These are phyloP conservation scores for Steccherinum ochraceum DNA, from an alignment of 768 basidiomycete species.

Conservation along the genomic window DNA sequence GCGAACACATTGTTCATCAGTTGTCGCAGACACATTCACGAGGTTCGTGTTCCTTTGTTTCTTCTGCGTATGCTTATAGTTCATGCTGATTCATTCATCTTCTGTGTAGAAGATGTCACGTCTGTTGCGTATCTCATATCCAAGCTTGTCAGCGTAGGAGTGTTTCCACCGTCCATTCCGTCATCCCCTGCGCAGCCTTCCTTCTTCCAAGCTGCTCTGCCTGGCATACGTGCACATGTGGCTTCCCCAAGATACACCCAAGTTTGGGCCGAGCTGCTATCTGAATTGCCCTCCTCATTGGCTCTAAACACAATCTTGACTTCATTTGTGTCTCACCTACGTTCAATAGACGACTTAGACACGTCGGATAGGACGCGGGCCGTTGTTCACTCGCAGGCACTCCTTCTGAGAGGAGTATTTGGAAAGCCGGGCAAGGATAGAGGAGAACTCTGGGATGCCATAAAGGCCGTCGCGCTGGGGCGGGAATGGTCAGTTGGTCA, in stretches of 20 bases:
- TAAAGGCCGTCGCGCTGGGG: conserved; percentile 41
- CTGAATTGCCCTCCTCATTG: conserved; percentile 41
- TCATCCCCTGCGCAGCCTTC: conserved; percentile 57
- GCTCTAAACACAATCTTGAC: conserved; percentile 51
- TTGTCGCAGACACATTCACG: conserved; percentile 29
- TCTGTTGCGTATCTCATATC: conserved; percentile 49
- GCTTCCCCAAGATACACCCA: conserved; percentile 33
- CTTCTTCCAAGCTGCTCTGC: conserved; percentile 53
- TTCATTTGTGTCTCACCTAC: conserved; percentile 51
- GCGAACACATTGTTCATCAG: conserved; percentile 44
- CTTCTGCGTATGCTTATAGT: conserved; percentile 1
- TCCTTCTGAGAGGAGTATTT: conserved; percentile 44
- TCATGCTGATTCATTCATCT: neutral
- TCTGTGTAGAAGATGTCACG: conserved; percentile 28
- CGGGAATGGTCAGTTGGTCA: conserved; percentile 56
- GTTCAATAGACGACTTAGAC: conserved; percentile 25
- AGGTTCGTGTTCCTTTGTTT: conserved; percentile 31
- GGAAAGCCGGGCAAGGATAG: conserved; percentile 41
- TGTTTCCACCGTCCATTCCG: conserved; percentile 51
- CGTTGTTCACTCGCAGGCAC: conserved; percentile 46
- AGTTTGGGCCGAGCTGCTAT: conserved; percentile 44
- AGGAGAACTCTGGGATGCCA: conserved; percentile 46
- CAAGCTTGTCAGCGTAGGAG: conserved; percentile 63
- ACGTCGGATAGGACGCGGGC: conserved; percentile 29
- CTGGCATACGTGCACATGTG: conserved; percentile 40